phyloP scores from a whole-genome alignment of 1,139 yeast genomes.

The Yamadazyma taylorii region DNA sequence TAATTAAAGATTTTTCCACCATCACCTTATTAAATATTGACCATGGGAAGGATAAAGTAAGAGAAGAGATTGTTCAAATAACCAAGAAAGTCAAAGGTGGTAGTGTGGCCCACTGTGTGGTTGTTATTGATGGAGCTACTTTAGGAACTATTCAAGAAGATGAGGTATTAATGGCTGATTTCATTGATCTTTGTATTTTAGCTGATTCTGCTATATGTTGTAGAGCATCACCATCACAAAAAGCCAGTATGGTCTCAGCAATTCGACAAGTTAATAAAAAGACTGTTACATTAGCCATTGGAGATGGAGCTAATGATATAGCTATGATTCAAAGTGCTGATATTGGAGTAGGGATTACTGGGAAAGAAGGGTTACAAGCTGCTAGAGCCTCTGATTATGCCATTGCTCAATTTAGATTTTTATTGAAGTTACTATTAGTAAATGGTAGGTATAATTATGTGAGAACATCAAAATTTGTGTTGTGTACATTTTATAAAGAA shows the following conservation, averaged over 20 bases:
- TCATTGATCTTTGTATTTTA: constrained; percentile 79
- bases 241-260: constrained; percentile 81
- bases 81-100: constrained; percentile 63
- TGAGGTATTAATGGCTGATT: constrained; percentile 65
- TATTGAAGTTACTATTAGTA: constrained; percentile 79
- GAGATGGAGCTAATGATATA: constrained; percentile 99
- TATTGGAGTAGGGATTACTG: constrained; percentile 96
- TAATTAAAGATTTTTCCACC: constrained; percentile 90
- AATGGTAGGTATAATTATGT: constrained; percentile 96
- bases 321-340: constrained; percentile 99
- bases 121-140: constrained; percentile 91
- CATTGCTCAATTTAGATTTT: constrained; percentile 87
- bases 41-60: constrained; percentile 50
- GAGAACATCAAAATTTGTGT: constrained; percentile 85
- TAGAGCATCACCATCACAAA: constrained; percentile 96
- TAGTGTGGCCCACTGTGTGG: constrained; percentile 86
- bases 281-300: constrained; percentile 89
- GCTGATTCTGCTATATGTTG: constrained; percentile 94
- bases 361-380: constrained; percentile 95
- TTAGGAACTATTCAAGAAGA: constrained; percentile 71
- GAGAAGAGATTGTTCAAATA: constrained; percentile 58
- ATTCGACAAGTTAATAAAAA: constrained; percentile 65
- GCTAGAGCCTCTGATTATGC: constrained; percentile 95
- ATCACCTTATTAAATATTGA: constrained; percentile 73
- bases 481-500: constrained; percentile 95